Conservation (phyloP, 2,329 filamentous ascomycete species). For the Lachnellula arida region DNA sequence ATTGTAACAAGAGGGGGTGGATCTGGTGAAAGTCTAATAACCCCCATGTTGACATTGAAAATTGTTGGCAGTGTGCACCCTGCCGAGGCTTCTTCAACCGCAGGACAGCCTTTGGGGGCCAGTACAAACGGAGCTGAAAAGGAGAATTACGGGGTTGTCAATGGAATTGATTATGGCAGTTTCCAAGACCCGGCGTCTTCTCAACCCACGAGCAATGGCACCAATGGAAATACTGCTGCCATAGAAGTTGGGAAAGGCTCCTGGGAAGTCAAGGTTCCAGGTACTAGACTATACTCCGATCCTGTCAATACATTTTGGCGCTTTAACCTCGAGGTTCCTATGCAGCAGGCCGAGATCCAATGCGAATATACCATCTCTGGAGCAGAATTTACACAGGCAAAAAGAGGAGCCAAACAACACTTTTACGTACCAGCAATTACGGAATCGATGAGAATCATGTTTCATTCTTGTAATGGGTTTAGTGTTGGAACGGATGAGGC, state of each 20-base stretch:
- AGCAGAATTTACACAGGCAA: slow-evolving; percentile 55
- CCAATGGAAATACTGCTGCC: slow-evolving; percentile 5
- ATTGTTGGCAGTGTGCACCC: slow-evolving; percentile 17
- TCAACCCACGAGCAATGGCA: neutral
- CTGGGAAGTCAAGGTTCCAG: slow-evolving; percentile 40
- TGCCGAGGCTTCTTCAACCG: neutral
- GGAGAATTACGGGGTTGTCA: slow-evolving; percentile 25
- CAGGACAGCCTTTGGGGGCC: neutral
- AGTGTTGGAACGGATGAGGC: slow-evolving; percentile 81
- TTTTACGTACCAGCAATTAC: slow-evolving; percentile 83
- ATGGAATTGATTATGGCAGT: slow-evolving; percentile 31
- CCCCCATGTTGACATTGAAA: slow-evolving; percentile 55
- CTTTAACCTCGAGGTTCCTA: slow-evolving; percentile 76
- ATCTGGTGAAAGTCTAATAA: slow-evolving; percentile 45
- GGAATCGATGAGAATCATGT: slow-evolving; percentile 97
- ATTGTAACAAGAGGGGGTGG: slow-evolving; percentile 73
- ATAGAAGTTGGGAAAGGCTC: neutral
- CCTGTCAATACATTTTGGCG: slow-evolving; percentile 81
- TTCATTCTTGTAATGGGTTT: slow-evolving; percentile 97
- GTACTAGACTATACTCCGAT: slow-evolving; percentile 61
- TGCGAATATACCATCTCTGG: slow-evolving; percentile 75
- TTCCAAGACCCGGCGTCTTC: slow-evolving; percentile 13
- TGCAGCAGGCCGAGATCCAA: slow-evolving; percentile 63
- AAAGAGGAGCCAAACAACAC: slow-evolving; percentile 54
- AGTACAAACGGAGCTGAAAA: slow-evolving; percentile 8